Evolutionary conservation across 208 protist species (phyloP), one percentile per base, ranked within the genome.

Genomic region (Trypanosoma congolense): DNA sequence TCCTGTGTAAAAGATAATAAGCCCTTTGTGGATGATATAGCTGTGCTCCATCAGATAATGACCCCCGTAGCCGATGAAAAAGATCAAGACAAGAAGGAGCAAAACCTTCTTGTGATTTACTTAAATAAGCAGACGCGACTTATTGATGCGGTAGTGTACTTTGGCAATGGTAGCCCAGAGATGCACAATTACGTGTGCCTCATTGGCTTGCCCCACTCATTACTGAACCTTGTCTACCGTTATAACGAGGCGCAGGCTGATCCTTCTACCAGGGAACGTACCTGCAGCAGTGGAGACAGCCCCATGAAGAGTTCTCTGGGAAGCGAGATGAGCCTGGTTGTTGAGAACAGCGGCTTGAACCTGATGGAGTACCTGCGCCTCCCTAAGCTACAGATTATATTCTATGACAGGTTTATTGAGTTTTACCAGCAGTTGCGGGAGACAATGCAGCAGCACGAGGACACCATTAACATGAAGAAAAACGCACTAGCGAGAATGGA

Each of bases 61-160:
- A 38, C 49, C 30, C 14, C 47, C 4, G 21, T n/a, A 5, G 31
- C 9, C 31, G 16, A 53, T 24, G 10, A 14, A 43, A 1, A 19
- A 38, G 6, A 9, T 25, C 3, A 29, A 12, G 29, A 29, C 3
- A 4, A 30, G 16, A 25, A 26, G 2, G 43, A 71, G 41, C 75
- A 82, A 40, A 66, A 73, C 45, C 61, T 86, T 44, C 56, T 93
- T 49, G 66, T 67, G 0, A 74, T 93, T 40, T 93, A 82, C 52
- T 51, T 93, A 16, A 86, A 93, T 63, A 47, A 64, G 21, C 52
- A 61, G 24, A 84, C 70, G 2, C 77, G 76, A 22, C 61, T 64
- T 19, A 91, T 96, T 49, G 83, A 93, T 57, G 75, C 65, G 28
- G 55, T 92, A 33, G 56, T 75, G n/a, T 96, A 90, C 64, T 76